phyloP scores from a whole-genome alignment of 2,329 filamentous ascomycete genomes.

The Pseudogymnoascus destructans region DNA sequence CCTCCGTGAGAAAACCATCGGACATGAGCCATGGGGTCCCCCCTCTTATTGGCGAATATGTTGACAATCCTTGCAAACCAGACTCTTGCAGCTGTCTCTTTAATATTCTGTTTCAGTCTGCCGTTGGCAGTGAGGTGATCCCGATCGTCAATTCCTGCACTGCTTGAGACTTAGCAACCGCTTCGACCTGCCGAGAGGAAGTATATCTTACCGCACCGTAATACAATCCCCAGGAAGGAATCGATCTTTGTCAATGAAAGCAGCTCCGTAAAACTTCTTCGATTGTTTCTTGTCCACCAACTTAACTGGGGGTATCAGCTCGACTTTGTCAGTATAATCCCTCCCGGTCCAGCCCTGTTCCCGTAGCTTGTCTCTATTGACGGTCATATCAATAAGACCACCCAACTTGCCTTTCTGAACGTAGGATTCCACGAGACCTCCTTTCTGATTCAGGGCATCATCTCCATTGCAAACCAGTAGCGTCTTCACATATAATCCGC shows the following conservation, averaged over 20 bases:
- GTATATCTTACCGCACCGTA: not conserved
- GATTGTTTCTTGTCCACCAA: not conserved
- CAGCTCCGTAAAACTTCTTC: not conserved
- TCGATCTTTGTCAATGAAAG: not conserved
- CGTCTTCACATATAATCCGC: slow-evolving; percentile 7
- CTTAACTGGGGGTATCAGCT: slow-evolving; percentile 1
- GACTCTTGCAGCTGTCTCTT: not conserved
- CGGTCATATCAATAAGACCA: slow-evolving; percentile 4
- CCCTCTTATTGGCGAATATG: slow-evolving; percentile 10
- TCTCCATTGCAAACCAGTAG: slow-evolving; percentile 5
- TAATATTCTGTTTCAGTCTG: not conserved
- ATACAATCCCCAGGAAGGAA: not conserved
- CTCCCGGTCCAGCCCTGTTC: not conserved
- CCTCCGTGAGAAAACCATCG: slow-evolving; percentile 16
- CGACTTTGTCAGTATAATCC: not conserved
- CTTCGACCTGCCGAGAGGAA: not conserved
- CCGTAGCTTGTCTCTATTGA: slow-evolving; percentile 7
- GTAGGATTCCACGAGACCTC: not conserved
- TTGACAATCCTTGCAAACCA: slow-evolving; percentile 13
- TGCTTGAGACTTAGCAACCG: not conserved
- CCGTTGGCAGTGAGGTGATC: not conserved
- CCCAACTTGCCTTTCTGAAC: not conserved
- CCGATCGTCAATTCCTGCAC: not conserved
- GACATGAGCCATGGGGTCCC: slow-evolving; percentile 12
- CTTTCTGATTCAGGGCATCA: slow-evolving; percentile 2